These are phyloP conservation scores for Fusarium irregulare DNA, from an alignment of 2,329 filamentous ascomycete species.

Conservation along the genomic window DNA sequence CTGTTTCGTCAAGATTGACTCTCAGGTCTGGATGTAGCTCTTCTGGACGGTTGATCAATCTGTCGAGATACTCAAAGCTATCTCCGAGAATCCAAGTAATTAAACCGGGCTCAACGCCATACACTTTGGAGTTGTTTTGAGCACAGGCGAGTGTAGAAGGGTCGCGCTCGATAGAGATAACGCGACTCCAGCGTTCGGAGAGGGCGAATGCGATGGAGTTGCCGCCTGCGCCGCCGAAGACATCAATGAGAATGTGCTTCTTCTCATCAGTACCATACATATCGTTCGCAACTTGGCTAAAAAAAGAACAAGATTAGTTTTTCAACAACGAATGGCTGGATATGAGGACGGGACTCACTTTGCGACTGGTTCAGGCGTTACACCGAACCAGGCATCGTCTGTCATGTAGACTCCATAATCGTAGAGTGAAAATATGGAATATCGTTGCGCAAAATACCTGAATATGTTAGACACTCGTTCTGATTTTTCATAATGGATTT, in stretches of 20 bases:
- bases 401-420: conserved; percentile 92
- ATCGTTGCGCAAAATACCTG: conserved; percentile 91
- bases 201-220: conserved; percentile 95
- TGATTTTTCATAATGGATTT: background rate
- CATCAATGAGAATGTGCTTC: conserved; percentile 81
- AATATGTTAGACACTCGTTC: background rate
- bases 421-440: conserved; percentile 88
- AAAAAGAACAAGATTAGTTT: conserved; percentile 1
- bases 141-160: conserved; percentile 84
- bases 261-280: conserved; percentile 66
- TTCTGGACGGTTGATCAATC: conserved; percentile 52
- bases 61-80: conserved; percentile 79
- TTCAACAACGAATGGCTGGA: background rate
- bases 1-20: conserved; percentile 56
- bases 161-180: conserved; percentile 92
- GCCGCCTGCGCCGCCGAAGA: conserved; percentile 91
- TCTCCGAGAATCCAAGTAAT: conserved; percentile 91
- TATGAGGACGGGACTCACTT: conserved; percentile 65
- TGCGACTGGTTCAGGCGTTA: conserved; percentile 93
- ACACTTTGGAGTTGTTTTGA: conserved; percentile 89
- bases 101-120: conserved; percentile 75
- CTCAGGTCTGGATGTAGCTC: conserved; percentile 54
- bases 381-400: conserved; percentile 94
- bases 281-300: conserved; percentile 79
- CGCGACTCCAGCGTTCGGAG: conserved; percentile 79